phyloP scores from a whole-genome alignment of 371 early-diverging fungal genomes.

The Apophysomyces ossiformis region DNA sequence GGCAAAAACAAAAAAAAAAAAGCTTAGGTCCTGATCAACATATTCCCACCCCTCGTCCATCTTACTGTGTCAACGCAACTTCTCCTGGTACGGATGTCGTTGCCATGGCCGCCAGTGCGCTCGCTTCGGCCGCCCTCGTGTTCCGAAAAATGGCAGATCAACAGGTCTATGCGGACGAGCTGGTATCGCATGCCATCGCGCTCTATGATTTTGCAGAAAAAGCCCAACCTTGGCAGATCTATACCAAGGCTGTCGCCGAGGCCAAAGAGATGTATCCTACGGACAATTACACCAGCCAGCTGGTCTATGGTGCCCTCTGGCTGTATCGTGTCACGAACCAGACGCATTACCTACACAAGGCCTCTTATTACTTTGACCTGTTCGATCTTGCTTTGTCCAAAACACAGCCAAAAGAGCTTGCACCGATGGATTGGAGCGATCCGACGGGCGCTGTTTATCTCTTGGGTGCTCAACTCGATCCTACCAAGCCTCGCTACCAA shows the following conservation, averaged over 20 bases:
- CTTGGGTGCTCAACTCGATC: conserved; percentile 55
- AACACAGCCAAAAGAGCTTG: not conserved
- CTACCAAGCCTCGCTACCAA: conserved; percentile 41
- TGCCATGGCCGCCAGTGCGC: conserved; percentile 53
- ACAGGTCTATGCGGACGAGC: conserved; percentile 23
- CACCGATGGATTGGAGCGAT: conserved; percentile 58
- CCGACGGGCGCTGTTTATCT: conserved; percentile 56
- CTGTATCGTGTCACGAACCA: conserved; percentile 59
- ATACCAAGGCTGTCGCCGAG: conserved; percentile 51
- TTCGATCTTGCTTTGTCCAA: conserved; percentile 19
- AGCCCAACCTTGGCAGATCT: conserved; percentile 56
- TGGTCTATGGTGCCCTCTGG: conserved; percentile 68
- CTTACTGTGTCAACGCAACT: conserved; percentile 38
- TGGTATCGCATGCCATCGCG: not conserved
- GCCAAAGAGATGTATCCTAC: conserved; percentile 47
- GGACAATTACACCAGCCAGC: conserved; percentile 52
- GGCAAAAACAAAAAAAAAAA: too few species aligned
- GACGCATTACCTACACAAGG: conserved; percentile 48
- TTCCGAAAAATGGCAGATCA: conserved; percentile 45
- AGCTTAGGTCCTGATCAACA: conserved; percentile 26
- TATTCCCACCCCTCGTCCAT: conserved; percentile 50
- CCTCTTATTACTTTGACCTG: conserved; percentile 52
- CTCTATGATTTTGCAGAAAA: conserved; percentile 57
- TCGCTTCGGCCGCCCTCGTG: conserved; percentile 55
- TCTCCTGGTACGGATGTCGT: conserved; percentile 55